Conservation (phyloP, 2,329 filamentous ascomycete species). For the Coniella vitis region DNA sequence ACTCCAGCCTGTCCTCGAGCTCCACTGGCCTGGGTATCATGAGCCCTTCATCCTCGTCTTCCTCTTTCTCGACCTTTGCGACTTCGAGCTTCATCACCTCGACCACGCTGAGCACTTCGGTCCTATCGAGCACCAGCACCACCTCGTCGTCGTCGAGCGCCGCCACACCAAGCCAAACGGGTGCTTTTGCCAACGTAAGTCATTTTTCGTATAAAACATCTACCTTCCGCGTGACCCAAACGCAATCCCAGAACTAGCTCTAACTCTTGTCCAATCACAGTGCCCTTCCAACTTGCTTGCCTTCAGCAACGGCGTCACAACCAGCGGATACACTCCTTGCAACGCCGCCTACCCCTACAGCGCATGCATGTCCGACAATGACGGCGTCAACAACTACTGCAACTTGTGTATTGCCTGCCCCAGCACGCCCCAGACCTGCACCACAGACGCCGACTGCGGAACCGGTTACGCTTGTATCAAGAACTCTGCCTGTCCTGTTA, state of each 20-base stretch:
- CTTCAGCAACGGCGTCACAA: conserved; percentile 4
- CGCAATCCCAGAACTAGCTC: background rate
- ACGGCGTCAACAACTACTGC: conserved; percentile 10
- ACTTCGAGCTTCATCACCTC: too few species aligned
- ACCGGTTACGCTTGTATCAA: conserved; percentile 10
- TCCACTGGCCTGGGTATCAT: too few species aligned
- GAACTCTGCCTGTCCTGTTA: conserved; percentile 11
- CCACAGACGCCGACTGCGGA: conserved; percentile 10
- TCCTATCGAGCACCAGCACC: too few species aligned
- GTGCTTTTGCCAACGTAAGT: conserved; percentile 12
- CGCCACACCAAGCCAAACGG: conserved; percentile 11
- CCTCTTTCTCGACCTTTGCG: too few species aligned
- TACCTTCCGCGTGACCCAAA: background rate
- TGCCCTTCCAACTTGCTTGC: conserved; percentile 11
- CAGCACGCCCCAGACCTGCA: conserved; percentile 3
- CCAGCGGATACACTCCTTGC: conserved; percentile 11
- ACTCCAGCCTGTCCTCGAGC: too few species aligned
- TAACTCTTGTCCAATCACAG: background rate
- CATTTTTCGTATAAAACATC: too few species aligned
- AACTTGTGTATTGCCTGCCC: conserved; percentile 11
- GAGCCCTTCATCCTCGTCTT: too few species aligned
- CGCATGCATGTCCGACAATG: conserved; percentile 10
- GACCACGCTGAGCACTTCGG: too few species aligned
- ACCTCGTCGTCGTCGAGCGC: background rate
- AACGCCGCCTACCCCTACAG: conserved; percentile 8